Base-by-base conservation (phyloP, 2,329 filamentous ascomycete species). In the Graphiopsis chlorocephala region DNA sequence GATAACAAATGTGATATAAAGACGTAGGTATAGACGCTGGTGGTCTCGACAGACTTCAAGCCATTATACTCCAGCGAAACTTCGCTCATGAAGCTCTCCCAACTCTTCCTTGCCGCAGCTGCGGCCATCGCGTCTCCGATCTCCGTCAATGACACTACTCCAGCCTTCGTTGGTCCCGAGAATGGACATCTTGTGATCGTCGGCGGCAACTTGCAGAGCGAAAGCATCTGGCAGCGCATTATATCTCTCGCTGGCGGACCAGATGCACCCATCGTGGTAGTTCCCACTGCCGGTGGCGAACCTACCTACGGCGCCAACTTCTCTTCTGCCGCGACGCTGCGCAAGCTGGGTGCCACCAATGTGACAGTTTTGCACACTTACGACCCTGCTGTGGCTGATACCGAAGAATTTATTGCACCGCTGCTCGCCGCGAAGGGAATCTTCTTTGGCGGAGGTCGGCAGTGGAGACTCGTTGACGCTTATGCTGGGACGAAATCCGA, bases 401-500 rank as follows among this genome's bases (percentile, higher is more conserved):
- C 67, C 1, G 67, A 69, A 29, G 69, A 66, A 14, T 71, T 69
- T 26, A 58, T 69, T 25, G 69, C 68, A 10, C 68, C 69, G 1
- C 31, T 69, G 17, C 50, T 56, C 35, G 58, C 65, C 12, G 69
- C 69, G 1, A 62, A 55, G 23, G 69, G 67, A 12, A 65, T 71
- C 52, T 71, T 68, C 58, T 71, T 71, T 57, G 68, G 68, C 55
- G 69, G 69, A 14, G 69, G 69, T 15, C 45, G 68, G n/a, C 69
- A 71, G 63, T 71, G 69, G 69, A 64, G 69, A 4, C 64, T 71
- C 15, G 68, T 69, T 12, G 69, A 71, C 31, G 69, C 65, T 6
- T 71, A 71, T 26, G 68, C 68, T 4, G 69, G 68, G 14, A 71
- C 69, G 17, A 65, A 67, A 45, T 45, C 65, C 4, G 69, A 70